These are phyloP conservation scores for Hypoxylon sp. DNA, from an alignment of 2,329 filamentous ascomycete species.

Conservation along the genomic window DNA sequence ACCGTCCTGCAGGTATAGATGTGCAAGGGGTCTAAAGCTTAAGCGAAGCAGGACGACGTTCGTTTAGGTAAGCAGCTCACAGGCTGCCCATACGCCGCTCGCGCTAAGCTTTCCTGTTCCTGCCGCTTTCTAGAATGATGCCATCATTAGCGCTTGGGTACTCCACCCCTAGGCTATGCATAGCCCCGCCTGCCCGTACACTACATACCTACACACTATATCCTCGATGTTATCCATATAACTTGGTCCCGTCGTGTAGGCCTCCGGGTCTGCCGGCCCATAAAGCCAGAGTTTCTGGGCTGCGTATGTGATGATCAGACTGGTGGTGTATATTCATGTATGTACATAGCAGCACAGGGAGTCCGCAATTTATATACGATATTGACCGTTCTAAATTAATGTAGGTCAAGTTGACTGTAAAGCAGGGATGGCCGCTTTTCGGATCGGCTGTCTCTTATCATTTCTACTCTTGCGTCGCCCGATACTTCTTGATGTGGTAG, in stretches of 20 bases:
- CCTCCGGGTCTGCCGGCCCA: neutral
- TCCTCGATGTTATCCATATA: neutral
- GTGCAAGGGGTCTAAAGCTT: too few species aligned
- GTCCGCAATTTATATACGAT: too few species aligned
- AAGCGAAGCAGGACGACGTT: constrained; percentile 18
- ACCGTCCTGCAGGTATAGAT: too few species aligned
- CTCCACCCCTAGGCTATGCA: neutral
- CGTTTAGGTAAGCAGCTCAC: too few species aligned
- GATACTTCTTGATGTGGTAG: constrained; percentile 5
- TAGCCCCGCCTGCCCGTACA: too few species aligned
- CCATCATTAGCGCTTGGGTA: neutral
- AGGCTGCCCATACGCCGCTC: too few species aligned
- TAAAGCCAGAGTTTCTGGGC: neutral
- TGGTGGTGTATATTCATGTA: too few species aligned
- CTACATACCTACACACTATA: too few species aligned
- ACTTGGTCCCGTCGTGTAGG: too few species aligned
- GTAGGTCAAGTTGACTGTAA: neutral
- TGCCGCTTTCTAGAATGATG: neutral
- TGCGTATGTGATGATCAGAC: neutral
- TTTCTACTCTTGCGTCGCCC: neutral
- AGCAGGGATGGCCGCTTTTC: neutral
- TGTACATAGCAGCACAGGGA: too few species aligned
- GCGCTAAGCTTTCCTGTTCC: neutral
- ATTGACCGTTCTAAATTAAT: too few species aligned
- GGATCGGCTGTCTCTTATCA: neutral